Base-by-base conservation (phyloP, 2,329 filamentous ascomycete species). In the Cadophora sp. region DNA sequence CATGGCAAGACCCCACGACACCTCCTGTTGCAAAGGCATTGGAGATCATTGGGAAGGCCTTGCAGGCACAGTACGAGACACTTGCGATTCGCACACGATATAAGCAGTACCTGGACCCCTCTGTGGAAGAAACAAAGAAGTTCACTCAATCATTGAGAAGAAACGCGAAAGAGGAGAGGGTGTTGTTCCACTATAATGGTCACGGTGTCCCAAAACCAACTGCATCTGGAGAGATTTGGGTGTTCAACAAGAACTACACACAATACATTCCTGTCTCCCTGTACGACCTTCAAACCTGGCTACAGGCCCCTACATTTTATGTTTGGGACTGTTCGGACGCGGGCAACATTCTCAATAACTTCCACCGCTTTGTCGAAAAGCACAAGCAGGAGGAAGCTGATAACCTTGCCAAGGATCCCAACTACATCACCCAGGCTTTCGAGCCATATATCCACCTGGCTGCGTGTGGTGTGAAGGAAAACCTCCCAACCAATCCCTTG, bases 311-410 rank as follows among this genome's bases (percentile, higher is more conserved):
- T 0, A 97, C 94, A 69, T 90, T 99, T 53, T 99, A 97, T 77
- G 96, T 99, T 40, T 99, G 97, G 86, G 96, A 99, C 80, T 97
- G 96, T 77, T 97, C 95, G 19, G 94, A 97, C 80, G 94, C 96
- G 0, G 96, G 95, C 7, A 96, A 97, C 72, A 97, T 99, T 74
- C 89, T 99, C 64, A 91, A 89, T 76, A 98, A 97, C 79, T 99
- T 98, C 79, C 92, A 97, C 76, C 90, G 92, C 22, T 97, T 97
- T 74, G 92, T 97, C 14, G 92, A 97, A 73, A 98, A 97, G 81
- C 96, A 99, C 77, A 92, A 97, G 77, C 88, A 91, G 71, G 94
- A 97, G 76, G 94, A 97, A 76, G 84, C 89, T 29, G 94, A 97
- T 71, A 85, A 89, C 4, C 87, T 89, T 7, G 87, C 89, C 22